Base-by-base conservation (phyloP, 1,284 basidiomycete genomes). In the Wolfiporia cocos region DNA sequence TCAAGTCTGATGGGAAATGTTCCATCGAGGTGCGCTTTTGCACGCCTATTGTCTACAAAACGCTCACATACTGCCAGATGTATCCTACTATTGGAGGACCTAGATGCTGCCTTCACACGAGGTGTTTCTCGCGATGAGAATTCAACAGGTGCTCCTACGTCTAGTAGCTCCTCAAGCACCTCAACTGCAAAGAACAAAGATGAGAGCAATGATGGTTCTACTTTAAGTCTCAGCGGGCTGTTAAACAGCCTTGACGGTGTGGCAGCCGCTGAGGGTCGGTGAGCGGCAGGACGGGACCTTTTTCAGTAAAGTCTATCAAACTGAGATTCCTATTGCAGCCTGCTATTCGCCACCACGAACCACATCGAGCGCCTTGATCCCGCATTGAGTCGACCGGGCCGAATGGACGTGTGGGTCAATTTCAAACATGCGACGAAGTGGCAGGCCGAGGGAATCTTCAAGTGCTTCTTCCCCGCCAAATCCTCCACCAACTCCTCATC, bases 391-490 rank as follows among this genome's bases (percentile, higher is more conserved):
- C 74, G 85, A 18, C 85, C 86, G 24, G 86, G 86, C 42, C 82
- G 86, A 40, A 88, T 89, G 86, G 86, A 90, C 54, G 87, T 90
- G 12, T 89, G 87, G 86, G 75, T 89, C 29, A 87, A 90, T 68
- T 90, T 90, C 65, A 84, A 83, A 45, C 82, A 90, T 55, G 88
- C 89, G 6, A 88, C 83, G 5, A 88, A 85, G 58, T 85, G 81
- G 78, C 88, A 92, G 57, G 88, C 87, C 20, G 86, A 89, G 63
- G 86, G 85, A 40, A 87, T 90, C 58, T 92, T 90, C 78, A 87
- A 89, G 60, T 88, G 86, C 61, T 92, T 92, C 76, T 92, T 91
- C 79, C 88, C 88, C 1, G 79, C 61, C 59, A 79, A 77, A 56
- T 49, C 56, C 2, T 49, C 66, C 24, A 40, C 32, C 31, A 40